phyloP scores from a whole-genome alignment of 2,329 filamentous ascomycete species.

The Elsinoe australis region DNA sequence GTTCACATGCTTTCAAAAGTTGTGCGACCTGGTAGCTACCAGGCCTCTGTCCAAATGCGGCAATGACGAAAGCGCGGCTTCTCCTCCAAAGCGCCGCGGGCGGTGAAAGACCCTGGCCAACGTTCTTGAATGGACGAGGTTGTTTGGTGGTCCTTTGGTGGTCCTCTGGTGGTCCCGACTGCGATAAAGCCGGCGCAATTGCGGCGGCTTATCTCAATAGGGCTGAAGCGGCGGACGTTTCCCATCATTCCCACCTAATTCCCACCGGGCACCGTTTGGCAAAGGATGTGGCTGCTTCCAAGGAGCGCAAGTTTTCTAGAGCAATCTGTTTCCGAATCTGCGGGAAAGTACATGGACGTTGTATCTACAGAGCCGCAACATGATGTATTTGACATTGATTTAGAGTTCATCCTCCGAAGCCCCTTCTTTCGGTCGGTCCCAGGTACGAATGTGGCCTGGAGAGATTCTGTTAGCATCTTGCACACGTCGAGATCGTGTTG shows the following conservation, averaged over 20 bases:
- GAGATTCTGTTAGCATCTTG: constrained; percentile 12
- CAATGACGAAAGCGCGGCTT: too few relatives aligned
- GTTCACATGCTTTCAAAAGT: constrained; percentile 8
- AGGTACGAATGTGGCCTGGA: constrained; percentile 66
- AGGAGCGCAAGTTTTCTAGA: too few relatives aligned
- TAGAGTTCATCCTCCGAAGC: constrained; percentile 5
- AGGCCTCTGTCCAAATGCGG: neutral
- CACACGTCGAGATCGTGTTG: neutral
- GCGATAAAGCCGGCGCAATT: constrained; percentile 6
- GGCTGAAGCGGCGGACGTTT: constrained; percentile 6
- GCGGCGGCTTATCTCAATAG: constrained; percentile 12
- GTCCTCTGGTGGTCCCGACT: neutral
- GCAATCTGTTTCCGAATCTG: too few relatives aligned
- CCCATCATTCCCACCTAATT: constrained; percentile 8
- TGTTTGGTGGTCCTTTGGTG: neutral
- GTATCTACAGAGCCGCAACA: constrained; percentile 10
- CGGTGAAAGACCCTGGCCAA: too few relatives aligned
- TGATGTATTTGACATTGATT: neutral
- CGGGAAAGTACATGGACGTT: constrained; percentile 8
- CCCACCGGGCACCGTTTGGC: neutral
- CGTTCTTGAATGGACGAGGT: neutral
- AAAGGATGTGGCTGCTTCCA: too few relatives aligned
- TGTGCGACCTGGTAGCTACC: neutral
- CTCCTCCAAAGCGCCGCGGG: too few relatives aligned
- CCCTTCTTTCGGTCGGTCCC: constrained; percentile 55